A percentile compares a stretch with the other conserved stretches of the same genome.
phyloP scores from a whole-genome alignment of 257 asterid genomes.

The Vinca minor region DNA sequence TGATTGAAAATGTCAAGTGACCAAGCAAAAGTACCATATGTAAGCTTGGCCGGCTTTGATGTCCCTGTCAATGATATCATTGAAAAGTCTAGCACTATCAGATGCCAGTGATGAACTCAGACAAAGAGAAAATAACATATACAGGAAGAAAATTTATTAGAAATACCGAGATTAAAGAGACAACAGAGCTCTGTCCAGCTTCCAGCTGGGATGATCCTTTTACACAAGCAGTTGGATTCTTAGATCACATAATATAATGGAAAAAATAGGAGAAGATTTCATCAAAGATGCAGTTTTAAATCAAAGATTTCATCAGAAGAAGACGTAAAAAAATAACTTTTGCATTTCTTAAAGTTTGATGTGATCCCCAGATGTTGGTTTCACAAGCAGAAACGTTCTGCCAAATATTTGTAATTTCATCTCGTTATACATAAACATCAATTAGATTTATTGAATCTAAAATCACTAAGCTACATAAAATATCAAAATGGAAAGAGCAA shows the following conservation, averaged over 20 bases:
- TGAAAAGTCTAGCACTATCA: background rate
- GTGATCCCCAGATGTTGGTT: no score
- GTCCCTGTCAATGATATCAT: background rate
- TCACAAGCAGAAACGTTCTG: no score
- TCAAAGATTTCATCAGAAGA: no score
- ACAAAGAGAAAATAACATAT: background rate
- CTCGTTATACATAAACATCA: background rate
- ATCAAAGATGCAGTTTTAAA: background rate
- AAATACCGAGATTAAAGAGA: background rate
- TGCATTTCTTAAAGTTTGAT: background rate
- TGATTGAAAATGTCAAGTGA: conserved; percentile 16
- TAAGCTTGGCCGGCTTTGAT: conserved; percentile 6
- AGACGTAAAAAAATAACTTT: background rate
- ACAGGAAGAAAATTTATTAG: no score
- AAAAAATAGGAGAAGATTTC: conserved; percentile 3
- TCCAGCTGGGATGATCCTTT: background rate
- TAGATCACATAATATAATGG: background rate
- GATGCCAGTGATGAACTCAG: background rate
- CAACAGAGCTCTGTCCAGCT: background rate
- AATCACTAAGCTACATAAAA: background rate
- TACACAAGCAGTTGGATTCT: background rate
- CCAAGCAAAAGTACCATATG: background rate
- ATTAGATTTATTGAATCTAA: background rate
- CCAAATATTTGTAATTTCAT: background rate
- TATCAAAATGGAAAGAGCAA: background rate